phyloP scores from a whole-genome alignment of 2,329 filamentous ascomycete species.

The Pseudopithomyces chartarum region DNA sequence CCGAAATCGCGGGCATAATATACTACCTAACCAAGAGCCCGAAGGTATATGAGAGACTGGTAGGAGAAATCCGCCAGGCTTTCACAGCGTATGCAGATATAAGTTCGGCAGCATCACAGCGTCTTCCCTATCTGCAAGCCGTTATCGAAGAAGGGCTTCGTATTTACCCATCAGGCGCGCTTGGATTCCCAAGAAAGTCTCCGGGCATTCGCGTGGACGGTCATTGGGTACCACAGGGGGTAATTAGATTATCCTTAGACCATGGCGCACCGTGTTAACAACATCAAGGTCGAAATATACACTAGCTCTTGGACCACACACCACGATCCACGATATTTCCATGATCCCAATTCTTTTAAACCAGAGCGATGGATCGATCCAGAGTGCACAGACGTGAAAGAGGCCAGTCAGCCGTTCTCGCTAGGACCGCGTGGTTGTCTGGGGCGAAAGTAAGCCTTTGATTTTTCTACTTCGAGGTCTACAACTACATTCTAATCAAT shows the following conservation, averaged over 20 bases:
- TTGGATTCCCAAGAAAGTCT: constrained; percentile 39
- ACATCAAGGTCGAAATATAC: constrained; percentile 23
- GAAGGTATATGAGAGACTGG: neutral
- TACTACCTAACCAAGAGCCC: constrained; percentile 16
- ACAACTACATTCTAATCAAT: too few species aligned
- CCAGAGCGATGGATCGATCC: constrained; percentile 47
- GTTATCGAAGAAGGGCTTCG: constrained; percentile 32
- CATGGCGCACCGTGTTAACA: too few species aligned
- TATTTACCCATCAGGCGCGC: constrained; percentile 34
- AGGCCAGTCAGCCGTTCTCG: constrained; percentile 27
- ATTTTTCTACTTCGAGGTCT: too few species aligned
- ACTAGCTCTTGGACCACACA: constrained; percentile 24
- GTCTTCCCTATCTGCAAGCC: constrained; percentile 29
- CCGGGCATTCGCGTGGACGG: constrained; percentile 16
- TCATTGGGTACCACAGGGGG: constrained; percentile 25
- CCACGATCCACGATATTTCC: constrained; percentile 24
- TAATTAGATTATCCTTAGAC: too few species aligned
- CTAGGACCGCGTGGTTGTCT: constrained; percentile 44
- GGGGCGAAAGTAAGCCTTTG: constrained; percentile 36
- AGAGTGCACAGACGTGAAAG: constrained; percentile 27
- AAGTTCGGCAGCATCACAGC: neutral
- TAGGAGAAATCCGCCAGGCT: constrained; percentile 5
- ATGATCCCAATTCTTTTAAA: constrained; percentile 16
- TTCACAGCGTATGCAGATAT: constrained; percentile 13
- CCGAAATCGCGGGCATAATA: too few species aligned